Evolutionary conservation across 345 rosid species (phyloP).

Genomic region (Pistacia vera): DNA sequence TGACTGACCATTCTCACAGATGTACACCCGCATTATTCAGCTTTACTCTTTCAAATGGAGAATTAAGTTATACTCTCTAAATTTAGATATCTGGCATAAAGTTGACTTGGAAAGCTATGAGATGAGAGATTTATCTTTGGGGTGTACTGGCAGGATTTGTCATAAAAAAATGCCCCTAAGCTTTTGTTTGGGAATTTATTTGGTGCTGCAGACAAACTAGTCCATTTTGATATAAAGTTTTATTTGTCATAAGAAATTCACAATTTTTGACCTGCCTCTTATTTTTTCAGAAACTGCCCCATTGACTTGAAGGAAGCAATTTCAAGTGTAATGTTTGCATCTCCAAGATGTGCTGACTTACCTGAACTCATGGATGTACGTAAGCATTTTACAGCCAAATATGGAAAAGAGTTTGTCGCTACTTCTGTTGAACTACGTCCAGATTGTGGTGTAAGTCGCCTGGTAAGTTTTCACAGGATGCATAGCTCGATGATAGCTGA

Average conservation of each 20-base stretch:
- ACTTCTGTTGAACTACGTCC: conserved; percentile 80
- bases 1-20: background rate
- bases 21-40: background rate
- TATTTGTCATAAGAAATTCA: background rate
- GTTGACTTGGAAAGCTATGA: background rate
- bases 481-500: background rate
- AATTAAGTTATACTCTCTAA: background rate
- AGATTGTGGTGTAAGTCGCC: conserved; percentile 82
- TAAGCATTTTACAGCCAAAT: conserved; percentile 77
- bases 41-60: background rate
- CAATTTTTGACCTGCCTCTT: conserved; percentile 10
- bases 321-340: conserved; percentile 67
- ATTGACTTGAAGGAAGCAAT: conserved; percentile 83
- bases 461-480: conserved; percentile 47
- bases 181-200: conserved; percentile 29
- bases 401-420: conserved; percentile 82
- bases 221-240: background rate
- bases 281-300: conserved; percentile 59
- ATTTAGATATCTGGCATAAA: background rate
- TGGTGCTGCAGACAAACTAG: too few relatives aligned
- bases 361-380: conserved; percentile 71
- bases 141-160: conserved; percentile 4
- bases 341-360: conserved; percentile 80
- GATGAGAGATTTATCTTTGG: background rate
- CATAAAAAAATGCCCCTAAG: background rate